Evolutionary conservation across 2,329 filamentous ascomycete species (phyloP).

Genomic region (Chaetothyriales sp.): DNA sequence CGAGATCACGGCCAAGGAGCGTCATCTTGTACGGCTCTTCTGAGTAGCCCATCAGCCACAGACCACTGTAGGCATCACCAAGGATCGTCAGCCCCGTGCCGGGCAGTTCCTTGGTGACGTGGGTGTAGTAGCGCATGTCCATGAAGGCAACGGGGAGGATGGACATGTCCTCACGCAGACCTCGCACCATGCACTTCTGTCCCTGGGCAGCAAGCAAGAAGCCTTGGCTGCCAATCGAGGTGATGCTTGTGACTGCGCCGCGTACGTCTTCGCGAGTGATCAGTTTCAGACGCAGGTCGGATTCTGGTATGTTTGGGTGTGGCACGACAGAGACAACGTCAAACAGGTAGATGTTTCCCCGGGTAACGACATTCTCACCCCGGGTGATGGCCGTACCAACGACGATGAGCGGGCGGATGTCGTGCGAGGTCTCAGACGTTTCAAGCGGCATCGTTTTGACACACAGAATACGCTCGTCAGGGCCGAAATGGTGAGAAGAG

Average conservation of each 20-base stretch:
- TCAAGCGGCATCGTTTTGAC: constrained; percentile 75
- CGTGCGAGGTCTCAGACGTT: constrained; percentile 77
- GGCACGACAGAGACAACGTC: constrained; percentile 86
- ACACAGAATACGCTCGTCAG: constrained; percentile 62
- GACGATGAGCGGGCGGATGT: constrained; percentile 65
- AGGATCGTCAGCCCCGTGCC: constrained; percentile 75
- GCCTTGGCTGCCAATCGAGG: constrained; percentile 70
- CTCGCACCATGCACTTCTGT: constrained; percentile 92
- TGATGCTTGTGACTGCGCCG: constrained; percentile 76
- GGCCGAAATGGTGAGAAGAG: constrained; percentile 56
- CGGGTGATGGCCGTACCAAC: constrained; percentile 75
- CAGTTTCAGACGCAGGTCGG: constrained; percentile 68
- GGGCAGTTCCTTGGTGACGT: constrained; percentile 65
- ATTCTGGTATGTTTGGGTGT: constrained; percentile 71
- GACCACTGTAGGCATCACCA: constrained; percentile 78
- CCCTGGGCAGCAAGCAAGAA: constrained; percentile 84
- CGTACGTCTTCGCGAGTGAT: constrained; percentile 83
- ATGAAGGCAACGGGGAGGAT: constrained; percentile 90
- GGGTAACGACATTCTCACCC: constrained; percentile 77
- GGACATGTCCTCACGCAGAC: constrained; percentile 86
- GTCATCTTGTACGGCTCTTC: constrained; percentile 96
- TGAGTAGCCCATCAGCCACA: constrained; percentile 93
- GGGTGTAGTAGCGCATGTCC: constrained; percentile 92
- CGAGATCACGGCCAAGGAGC: constrained; percentile 73
- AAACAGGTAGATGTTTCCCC: constrained; percentile 76